Evolutionary conservation across 345 rosid genomes (phyloP), one percentile per base, ranked within the genome.

Genomic region (Gossypium mustelinum): DNA sequence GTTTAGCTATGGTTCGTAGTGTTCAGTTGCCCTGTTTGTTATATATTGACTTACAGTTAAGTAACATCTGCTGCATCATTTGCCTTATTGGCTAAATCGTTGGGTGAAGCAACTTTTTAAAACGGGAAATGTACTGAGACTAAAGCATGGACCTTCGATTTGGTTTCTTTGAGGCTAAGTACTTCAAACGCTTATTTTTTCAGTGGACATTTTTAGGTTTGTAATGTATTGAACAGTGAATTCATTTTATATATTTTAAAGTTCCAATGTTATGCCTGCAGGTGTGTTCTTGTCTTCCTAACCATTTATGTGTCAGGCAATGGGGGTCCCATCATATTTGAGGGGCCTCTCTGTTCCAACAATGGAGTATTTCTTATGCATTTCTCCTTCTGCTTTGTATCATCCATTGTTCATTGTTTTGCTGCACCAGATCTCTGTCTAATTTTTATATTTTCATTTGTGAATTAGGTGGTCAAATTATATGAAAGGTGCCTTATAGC

Each of bases 141-240:
- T 87, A 91, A 87, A 89, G 93, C 93, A 83, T 88, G 92, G 90
- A 82, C 88, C 87, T 90, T 89, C 91, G 78, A 83, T 88, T 87
- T 90, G 98, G 93, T 93, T 87, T 80, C 89, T 88, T 85, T 88
- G 83, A 91, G 94, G 94, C 92, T 91, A 91, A 95, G 98, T 95
- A 90, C 83, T 91, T 89, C 94, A 81, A 86, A 84, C 87, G 82
- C 86, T 93, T 84, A 82, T 94, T 89, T 88, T 48, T 85, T 86
- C 78, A 84, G 82, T 88, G 90, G 88, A 87, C 85, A 65, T 16
- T 82, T 87, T 82, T 83, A 81, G 97, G 94, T 85, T 82, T 82
- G 57, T 52, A 14, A 52, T 52, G 57, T 51, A 51, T 51, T 14
- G n/a, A 51, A 14, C 56, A 51, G n/a, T 51, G 56, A 51, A 51